Evolutionary conservation across 1,139 yeast genomes (phyloP), one percentile per base, ranked within the genome.

Genomic region (Pichia sp.): DNA sequence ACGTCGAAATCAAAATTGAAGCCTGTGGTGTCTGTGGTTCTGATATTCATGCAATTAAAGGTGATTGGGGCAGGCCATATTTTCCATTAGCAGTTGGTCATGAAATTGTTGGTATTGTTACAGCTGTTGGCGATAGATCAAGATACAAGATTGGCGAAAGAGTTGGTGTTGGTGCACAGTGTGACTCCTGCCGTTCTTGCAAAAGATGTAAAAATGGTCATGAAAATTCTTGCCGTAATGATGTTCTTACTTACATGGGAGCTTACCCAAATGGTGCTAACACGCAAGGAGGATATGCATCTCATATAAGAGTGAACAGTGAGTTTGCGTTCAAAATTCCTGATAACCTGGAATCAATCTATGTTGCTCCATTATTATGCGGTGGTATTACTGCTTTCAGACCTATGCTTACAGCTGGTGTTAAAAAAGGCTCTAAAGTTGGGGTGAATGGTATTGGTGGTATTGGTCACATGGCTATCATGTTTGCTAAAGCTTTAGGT

Each of bases 1-100:
- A 85, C 33, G 69, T 77, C 15, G 86, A 85, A 53, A 67, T 69
- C 17, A 73, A 73, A 35, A 60, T 62, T 47, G 68, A 72, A 53
- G 71, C 72, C 52, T 77, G 86, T 61, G 88, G 87, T 41, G 67
- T 82, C 50, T 82, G 88, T 67, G 85, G 83, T 32, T 70, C 81
- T 24, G 80, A 75, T 53, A 61, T 72, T 38, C 75, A 71, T 65
- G 68, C 74, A 22, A 60, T 61, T 58, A 67, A 38, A 56, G 65
- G 52, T 69, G 58, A 58, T 40, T 73, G 80, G 81, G 69, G 73
- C 58, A 51, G 47, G 19, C 54, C 58, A 39, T 56, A 57, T 35
- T 46, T 48, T 18, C 62, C 63, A 3, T 61, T 57, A 40, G 69
- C 73, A 44, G 76, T 71, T 8, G 77, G 77, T 33, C 77, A 73